Base-by-base conservation (phyloP, 257 asterid genomes). In the Lavandula angustifolia region DNA sequence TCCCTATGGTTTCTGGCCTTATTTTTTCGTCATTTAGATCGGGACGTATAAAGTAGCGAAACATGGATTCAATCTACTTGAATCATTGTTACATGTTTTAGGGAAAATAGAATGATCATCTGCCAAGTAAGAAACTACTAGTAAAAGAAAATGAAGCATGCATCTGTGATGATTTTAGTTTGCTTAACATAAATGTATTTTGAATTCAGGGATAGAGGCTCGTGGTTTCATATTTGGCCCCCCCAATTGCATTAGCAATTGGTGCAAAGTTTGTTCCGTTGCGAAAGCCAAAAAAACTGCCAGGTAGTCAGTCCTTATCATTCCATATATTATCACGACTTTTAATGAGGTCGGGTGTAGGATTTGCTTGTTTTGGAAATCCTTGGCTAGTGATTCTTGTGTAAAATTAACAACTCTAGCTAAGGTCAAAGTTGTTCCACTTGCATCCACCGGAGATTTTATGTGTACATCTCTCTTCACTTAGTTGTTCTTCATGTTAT, bases 241-340 rank as follows among this genome's bases (percentile, higher is more conserved):
- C 95, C 48, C 83, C 96, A 50, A 84, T 88, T 68, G 96, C 96
- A 47, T 78, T 88, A 72, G 92, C 95, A 31, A 82, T 88, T 52
- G 96, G 96, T 37, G 96, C 96, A 48, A 88, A 88, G 76, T 88
- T 86, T 65, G 96, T 88, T 53, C 96, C 96, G 2, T 70, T 88
- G 78, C 79, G 96, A 64, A 88, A 88, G 71, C 92, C 90, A 34
- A 80, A 74, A 64, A 86, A 88, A 62, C 78, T 88, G 51, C 96
- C 92, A 33, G 92, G 95, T 88, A 71, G 34, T 5, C 55, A 71
- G 34, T 5, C 55, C 64, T 69, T 27, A 17, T 51, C n/a, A 37
- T 50, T 50, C 8, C 35, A 9, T 9, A 49, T 60, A 17, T 22
- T 60, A 42, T 55, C 31, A 54, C n/a, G 40, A n/a, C n/a, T n/a